These are phyloP conservation scores for Metschnikowia baotianmanensis DNA, from an alignment of 805 yeast species.

Conservation along the genomic window DNA sequence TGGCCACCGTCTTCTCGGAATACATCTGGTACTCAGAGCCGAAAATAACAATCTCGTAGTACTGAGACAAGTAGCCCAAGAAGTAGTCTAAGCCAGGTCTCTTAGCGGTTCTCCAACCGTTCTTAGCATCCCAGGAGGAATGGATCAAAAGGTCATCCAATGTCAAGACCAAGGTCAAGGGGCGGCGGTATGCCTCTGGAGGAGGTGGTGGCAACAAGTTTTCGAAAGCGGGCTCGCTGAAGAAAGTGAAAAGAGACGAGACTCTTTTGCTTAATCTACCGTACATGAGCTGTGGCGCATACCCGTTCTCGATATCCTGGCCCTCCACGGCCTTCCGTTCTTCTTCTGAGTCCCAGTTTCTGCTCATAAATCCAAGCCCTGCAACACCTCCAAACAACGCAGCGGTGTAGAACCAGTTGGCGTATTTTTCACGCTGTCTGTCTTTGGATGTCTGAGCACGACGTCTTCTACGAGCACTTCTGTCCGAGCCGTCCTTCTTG, in stretches of 20 bases:
- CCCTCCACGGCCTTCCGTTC: conserved; percentile 53
- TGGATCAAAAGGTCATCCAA: conserved; percentile 90
- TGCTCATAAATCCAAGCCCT: conserved; percentile 63
- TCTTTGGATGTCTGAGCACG: conserved; percentile 64
- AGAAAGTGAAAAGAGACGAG: conserved; percentile 71
- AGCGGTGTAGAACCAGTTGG: conserved; percentile 67
- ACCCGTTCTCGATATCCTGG: conserved; percentile 62
- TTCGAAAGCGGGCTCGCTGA: conserved; percentile 91
- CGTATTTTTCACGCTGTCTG: conserved; percentile 76
- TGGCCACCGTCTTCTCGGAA: conserved; percentile 78
- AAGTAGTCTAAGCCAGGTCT: conserved; percentile 98
- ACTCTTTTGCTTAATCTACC: conserved; percentile 70
- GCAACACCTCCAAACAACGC: conserved; percentile 52
- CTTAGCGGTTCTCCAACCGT: conserved; percentile 98
- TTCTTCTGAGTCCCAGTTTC: conserved; percentile 84
- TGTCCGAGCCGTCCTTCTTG: conserved; percentile 16
- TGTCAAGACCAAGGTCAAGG: conserved; percentile 83
- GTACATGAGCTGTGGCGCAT: conserved; percentile 61
- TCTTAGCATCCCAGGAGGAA: conserved; percentile 85
- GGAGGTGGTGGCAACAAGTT: conserved; percentile 93
- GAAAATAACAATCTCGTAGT: conserved; percentile 92
- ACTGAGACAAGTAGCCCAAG: conserved; percentile 89
- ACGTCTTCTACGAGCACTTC: conserved; percentile 29
- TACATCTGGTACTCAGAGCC: conserved; percentile 82
- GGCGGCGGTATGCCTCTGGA: conserved; percentile 86